Percentiles rank a stretch among this genome's conserved stretches.
These are phyloP conservation scores for Cystobasidium pallidum DNA, from an alignment of 1,284 basidiomycete species.

Conservation along the genomic window DNA sequence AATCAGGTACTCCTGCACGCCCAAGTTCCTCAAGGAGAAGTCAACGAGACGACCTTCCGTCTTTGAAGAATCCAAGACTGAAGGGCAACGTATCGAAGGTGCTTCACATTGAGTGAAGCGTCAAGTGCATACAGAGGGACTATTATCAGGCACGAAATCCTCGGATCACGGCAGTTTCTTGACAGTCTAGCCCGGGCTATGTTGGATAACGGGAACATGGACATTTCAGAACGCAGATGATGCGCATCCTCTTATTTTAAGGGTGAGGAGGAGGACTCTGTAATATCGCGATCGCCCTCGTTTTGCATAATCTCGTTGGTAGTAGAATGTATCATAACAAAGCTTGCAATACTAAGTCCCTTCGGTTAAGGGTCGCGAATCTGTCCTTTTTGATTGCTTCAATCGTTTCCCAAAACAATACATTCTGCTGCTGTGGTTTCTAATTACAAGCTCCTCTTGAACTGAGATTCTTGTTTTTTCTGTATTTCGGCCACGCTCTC, in stretches of 20 bases:
- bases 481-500: neutral
- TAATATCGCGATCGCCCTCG: neutral
- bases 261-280: neutral
- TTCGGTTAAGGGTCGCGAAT: no score
- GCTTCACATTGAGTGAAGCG: neutral
- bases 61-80: neutral
- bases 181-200: no score
- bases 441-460: neutral
- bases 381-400: no score
- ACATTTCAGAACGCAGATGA: neutral
- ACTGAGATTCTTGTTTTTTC: neutral
- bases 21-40: conserved; percentile 38
- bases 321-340: conserved; percentile 3
- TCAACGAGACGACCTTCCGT: conserved; percentile 7
- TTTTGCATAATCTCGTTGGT: neutral
- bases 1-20: conserved; percentile 41
- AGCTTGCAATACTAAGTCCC: neutral
- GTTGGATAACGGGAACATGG: neutral
- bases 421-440: neutral
- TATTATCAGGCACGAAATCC: neutral
- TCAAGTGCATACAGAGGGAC: neutral
- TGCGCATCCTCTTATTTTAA: neutral
- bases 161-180: no score
- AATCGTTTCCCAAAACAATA: no score
- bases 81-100: conserved; percentile 4